Evolutionary conservation across 2,329 filamentous ascomycete genomes (phyloP), one percentile per base, ranked within the genome.

Genomic region (Myriosclerotinia scirpicola): DNA sequence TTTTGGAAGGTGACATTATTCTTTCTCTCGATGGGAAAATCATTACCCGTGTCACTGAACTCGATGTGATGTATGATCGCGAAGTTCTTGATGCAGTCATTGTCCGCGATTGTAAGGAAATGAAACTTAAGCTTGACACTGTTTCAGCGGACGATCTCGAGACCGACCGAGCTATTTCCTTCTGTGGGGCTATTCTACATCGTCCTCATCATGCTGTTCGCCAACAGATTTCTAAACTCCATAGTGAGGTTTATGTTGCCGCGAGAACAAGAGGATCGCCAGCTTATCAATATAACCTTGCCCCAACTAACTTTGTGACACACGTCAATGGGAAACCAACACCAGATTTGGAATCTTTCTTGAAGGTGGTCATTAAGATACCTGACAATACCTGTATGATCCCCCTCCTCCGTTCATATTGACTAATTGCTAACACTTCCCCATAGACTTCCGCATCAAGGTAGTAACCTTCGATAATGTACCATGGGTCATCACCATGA

Each of bases 401-500:
- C 44, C 20, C 30, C 36, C 15, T 42, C 11, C 48, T 48, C 15
- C 22, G 26, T 36, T 65, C 3, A 48, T 30, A 17, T 46, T 54
- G 30, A 22, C 34, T 26, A 14, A 59, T 53, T 65, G 50, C 69
- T 72, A 55, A 69, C 66, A 67, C 44, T 56, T 8, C 20, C 26
- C 40, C 17, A 40, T 67, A 90, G 87, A 99, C 80, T 99, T 99
- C 87, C 89, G 95, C 22, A 84, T 99, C 64, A 93, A 94, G 78
- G 92, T 95, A n/a, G 92, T 98, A 78, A 98, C 95, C 0, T 99
- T 99, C 75, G 95, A 99, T 78, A 96, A 96, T 75, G 93, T 99
- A 12, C 94, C 94, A 4, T 99, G 95, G 93, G 93, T 99, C n/a
- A 92, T 96, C 50, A 99, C 95, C 11, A 97, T 99, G 91, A 99